Conservation (phyloP, 495 filamentous ascomycete genomes). For the Penicillium egyptiacum region DNA sequence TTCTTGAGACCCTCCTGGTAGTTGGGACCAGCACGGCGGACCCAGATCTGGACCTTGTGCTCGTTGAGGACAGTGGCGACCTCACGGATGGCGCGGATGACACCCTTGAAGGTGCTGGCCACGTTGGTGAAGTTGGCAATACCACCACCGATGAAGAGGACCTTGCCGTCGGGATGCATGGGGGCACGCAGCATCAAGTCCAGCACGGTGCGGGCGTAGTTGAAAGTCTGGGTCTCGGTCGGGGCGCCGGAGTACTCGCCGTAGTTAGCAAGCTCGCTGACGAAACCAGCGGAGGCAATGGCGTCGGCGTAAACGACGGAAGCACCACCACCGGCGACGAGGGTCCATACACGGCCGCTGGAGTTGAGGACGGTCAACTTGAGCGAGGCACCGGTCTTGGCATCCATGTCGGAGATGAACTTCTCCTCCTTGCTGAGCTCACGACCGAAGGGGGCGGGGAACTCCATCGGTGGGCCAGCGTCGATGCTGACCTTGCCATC, state of each 20-base stretch:
- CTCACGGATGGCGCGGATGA: constrained; percentile 95
- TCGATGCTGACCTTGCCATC: constrained; percentile 86
- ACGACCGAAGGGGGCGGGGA: constrained; percentile 97
- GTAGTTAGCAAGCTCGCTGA: constrained; percentile 97
- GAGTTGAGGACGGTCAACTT: constrained; percentile 96
- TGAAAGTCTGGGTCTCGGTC: constrained; percentile 96
- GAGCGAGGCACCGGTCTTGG: constrained; percentile 97
- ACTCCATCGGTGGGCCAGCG: constrained; percentile 96
- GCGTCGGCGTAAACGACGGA: constrained; percentile 99
- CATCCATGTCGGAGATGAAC: constrained; percentile 97
- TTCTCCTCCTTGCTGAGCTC: constrained; percentile 98
- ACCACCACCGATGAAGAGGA: constrained; percentile 98
- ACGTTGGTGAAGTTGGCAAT: constrained; percentile 99
- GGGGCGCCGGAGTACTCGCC: constrained; percentile 99
- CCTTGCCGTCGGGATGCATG: constrained; percentile 83
- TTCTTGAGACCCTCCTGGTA: constrained; percentile 99
- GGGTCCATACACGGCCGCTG: constrained; percentile 90
- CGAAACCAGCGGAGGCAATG: constrained; percentile 94
- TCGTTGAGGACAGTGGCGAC: constrained; percentile 81
- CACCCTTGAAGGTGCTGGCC: constrained; percentile 98
- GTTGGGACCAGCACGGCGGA: constrained; percentile 97
- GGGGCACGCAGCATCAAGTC: constrained; percentile 97
- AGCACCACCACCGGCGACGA: constrained; percentile 98
- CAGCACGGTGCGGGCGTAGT: constrained; percentile 94
- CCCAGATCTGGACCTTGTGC: constrained; percentile 99